A percentile compares a stretch with the other conserved stretches of the same genome.
These are phyloP conservation scores for Fusarium proliferatum DNA, from an alignment of 2,329 filamentous ascomycete genomes.

Conservation along the genomic window DNA sequence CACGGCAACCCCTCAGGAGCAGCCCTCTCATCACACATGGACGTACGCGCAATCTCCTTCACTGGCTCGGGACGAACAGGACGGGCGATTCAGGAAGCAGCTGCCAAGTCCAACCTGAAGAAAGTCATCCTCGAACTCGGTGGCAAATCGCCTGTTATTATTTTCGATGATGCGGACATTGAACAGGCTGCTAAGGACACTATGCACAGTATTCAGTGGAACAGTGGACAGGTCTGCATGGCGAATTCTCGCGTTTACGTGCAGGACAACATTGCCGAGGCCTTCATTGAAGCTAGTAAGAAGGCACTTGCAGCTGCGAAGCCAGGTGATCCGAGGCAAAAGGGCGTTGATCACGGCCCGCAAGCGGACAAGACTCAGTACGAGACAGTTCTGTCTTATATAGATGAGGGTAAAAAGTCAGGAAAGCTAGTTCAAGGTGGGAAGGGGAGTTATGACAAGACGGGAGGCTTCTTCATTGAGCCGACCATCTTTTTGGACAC, in stretches of 20 bases:
- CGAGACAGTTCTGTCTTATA: conserved; percentile 15
- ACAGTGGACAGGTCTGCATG: conserved; percentile 70
- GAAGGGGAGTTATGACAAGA: conserved; percentile 5
- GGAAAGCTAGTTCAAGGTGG: conserved; percentile 20
- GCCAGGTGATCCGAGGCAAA: conserved; percentile 1
- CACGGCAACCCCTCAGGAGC: conserved; percentile 74
- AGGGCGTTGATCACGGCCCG: conserved; percentile 21
- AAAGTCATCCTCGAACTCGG: conserved; percentile 74
- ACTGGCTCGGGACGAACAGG: conserved; percentile 80
- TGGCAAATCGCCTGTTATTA: conserved; percentile 73
- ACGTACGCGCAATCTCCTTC: conserved; percentile 79
- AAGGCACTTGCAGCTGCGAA: neutral
- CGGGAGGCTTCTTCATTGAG: conserved; percentile 27
- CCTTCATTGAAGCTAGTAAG: conserved; percentile 19
- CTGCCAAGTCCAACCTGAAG: conserved; percentile 71
- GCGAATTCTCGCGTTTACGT: conserved; percentile 69
- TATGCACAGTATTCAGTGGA: conserved; percentile 58
- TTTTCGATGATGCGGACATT: conserved; percentile 66
- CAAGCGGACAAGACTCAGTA: conserved; percentile 33
- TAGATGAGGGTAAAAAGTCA: conserved; percentile 29
- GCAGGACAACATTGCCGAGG: conserved; percentile 59
- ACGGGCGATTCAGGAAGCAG: conserved; percentile 77
- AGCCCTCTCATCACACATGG: conserved; percentile 73
- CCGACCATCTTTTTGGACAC: conserved; percentile 38
- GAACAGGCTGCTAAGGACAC: conserved; percentile 58